Conservation (phyloP, 768 basidiomycete genomes). For the Mycena belliarum region DNA sequence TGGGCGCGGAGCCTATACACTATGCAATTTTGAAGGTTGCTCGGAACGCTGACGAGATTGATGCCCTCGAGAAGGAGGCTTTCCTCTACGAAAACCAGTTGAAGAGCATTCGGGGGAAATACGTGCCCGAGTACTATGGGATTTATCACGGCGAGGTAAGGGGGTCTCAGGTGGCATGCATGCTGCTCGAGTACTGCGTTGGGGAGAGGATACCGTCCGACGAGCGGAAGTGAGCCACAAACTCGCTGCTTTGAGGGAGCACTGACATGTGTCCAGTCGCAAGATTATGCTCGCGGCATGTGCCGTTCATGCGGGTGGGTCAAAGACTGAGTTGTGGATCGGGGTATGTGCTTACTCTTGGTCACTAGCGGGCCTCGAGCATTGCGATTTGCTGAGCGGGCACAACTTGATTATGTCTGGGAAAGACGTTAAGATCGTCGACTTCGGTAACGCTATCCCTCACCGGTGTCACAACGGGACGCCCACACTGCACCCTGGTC, state of each 20-base stretch:
- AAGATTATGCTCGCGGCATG: conserved; percentile 17
- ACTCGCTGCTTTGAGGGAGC: not conserved
- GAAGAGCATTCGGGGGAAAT: conserved; percentile 1
- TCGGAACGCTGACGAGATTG: not conserved
- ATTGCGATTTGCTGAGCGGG: conserved; percentile 3
- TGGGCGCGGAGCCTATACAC: not conserved
- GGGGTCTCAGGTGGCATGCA: not conserved
- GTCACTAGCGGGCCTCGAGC: conserved; percentile 5
- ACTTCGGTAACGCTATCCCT: conserved; percentile 5
- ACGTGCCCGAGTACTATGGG: conserved; percentile 12
- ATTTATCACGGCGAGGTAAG: conserved; percentile 4
- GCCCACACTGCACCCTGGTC: conserved; percentile 5
- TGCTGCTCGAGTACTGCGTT: conserved; percentile 14
- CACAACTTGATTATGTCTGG: conserved; percentile 12
- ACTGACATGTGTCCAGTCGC: conserved; percentile 1
- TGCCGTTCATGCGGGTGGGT: conserved; percentile 13
- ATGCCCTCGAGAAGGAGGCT: conserved; percentile 15
- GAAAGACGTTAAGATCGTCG: conserved; percentile 10
- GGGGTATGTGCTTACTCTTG: not conserved
- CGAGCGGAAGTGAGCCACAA: conserved; percentile 7
- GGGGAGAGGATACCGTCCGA: not conserved
- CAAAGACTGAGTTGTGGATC: no score
- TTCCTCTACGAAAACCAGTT: not conserved
- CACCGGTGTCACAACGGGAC: conserved; percentile 7
- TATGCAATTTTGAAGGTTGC: conserved; percentile 14